Percentiles rank a stretch among this genome's conserved stretches.
Evolutionary conservation across 495 filamentous ascomycete genomes (phyloP).

Genomic region (Margaritispora aquatica): DNA sequence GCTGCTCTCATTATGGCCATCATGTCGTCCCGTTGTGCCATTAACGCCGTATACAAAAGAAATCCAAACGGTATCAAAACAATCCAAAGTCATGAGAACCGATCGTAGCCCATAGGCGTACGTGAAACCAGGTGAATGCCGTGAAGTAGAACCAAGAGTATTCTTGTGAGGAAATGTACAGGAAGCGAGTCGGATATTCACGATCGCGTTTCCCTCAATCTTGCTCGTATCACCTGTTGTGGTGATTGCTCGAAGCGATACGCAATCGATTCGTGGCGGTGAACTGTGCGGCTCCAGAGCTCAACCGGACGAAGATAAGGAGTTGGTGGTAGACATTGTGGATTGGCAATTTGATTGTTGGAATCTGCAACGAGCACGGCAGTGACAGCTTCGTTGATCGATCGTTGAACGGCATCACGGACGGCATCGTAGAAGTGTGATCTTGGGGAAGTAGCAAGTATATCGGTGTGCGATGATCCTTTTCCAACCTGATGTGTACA

Average conservation of each 20-base stretch:
- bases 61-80: neutral
- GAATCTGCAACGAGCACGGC: neutral
- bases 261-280: conserved; percentile 15
- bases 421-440: conserved; percentile 1
- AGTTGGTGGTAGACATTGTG: neutral
- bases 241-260: conserved; percentile 13
- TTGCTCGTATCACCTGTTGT: neutral
- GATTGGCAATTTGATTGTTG: neutral
- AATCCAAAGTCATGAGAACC: neutral
- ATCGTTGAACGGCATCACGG: neutral
- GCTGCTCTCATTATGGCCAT: neutral
- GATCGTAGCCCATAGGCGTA: neutral
- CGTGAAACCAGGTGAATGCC: neutral
- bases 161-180: neutral
- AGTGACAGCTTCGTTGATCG: neutral
- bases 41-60: no score
- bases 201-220: neutral
- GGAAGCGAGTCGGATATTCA: neutral
- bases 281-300: neutral
- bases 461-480: neutral
- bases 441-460: neutral
- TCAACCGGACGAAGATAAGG: conserved; percentile 3
- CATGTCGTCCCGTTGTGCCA: neutral
- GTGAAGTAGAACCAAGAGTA: neutral
- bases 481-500: neutral